Base-by-base conservation (phyloP, 2,329 filamentous ascomycete genomes). In the Trichoderma gracile region DNA sequence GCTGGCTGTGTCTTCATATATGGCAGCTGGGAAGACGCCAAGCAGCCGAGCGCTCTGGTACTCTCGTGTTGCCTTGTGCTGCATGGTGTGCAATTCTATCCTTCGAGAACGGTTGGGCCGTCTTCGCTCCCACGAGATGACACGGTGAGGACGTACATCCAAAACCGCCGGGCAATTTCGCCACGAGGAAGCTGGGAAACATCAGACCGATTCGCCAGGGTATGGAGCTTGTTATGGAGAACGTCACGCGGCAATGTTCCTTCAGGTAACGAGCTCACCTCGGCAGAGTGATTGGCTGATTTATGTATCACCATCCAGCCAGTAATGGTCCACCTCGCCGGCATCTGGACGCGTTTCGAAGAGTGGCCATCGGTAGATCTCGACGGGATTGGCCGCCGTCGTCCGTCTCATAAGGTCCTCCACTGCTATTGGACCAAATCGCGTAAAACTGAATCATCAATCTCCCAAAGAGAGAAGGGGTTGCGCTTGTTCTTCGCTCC, bases 361-460 rank as follows among this genome's bases (percentile, higher is more conserved):
- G 30, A 27, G 38, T 57, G 50, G 52, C 21, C 45, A 52, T 57
- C 38, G 45, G 52, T 45, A 65, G 52, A 65, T 57, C 21, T 43
- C 19, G 27, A 46, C 45, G 64, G 58, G 59, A 65, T 65, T 65
- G 64, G 64, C 52, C 52, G 59, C 56, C 27, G 33, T n/a, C 42
- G 7, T 55, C 23, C 27, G 21, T 49, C 56, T 43, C 53, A 58
- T 64, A 17, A 46, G 27, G 46, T 15, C 15, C 43, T 38, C 17
- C 15, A n/a, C 21, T 50, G 23, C 43, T 9, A 65, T 65, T 65
- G 63, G 63, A 65, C 21, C 15, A 47, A 60, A 60, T 25, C 23
- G 49, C 57, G 40, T 55, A 21, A 21, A 33, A 25, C 33, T 60
- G 45, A 7, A 59, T 8, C 42, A 46, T 25, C 33, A 60, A 25